Conservation (phyloP, 2,329 filamentous ascomycete species). For the Paraphoma chrysanthemicola region DNA sequence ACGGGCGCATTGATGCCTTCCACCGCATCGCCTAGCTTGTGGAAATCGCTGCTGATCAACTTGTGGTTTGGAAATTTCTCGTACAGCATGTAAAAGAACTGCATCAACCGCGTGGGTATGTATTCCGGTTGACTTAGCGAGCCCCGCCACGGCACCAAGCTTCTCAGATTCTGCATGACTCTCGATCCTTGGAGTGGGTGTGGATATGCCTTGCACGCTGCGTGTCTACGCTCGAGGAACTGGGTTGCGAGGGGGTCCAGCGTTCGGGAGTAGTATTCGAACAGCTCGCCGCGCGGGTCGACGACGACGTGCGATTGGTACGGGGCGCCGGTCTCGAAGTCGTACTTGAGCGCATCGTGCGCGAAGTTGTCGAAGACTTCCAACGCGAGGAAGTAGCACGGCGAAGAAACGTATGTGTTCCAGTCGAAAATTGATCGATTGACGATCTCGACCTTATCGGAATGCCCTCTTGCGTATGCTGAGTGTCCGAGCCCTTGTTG, state of each 20-base stretch:
- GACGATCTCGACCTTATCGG: slow-evolving; percentile 88
- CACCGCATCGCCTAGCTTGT: slow-evolving; percentile 81
- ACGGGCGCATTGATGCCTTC: slow-evolving; percentile 90
- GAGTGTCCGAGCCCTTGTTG: slow-evolving; percentile 70
- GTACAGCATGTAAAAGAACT: slow-evolving; percentile 92
- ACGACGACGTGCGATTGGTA: slow-evolving; percentile 90
- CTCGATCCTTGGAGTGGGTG: slow-evolving; percentile 65
- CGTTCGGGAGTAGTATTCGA: slow-evolving; percentile 85
- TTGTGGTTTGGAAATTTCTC: slow-evolving; percentile 89
- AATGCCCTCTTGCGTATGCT: slow-evolving; percentile 75
- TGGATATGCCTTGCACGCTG: slow-evolving; percentile 68
- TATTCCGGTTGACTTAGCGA: slow-evolving; percentile 88
- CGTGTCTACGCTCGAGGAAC: slow-evolving; percentile 84
- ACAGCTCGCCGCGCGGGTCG: slow-evolving; percentile 85
- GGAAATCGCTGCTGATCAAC: slow-evolving; percentile 89
- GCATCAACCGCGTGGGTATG: slow-evolving; percentile 91
- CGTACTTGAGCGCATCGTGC: slow-evolving; percentile 93
- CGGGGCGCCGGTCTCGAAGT: slow-evolving; percentile 78
- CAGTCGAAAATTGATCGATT: slow-evolving; percentile 96
- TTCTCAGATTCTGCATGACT: slow-evolving; percentile 67
- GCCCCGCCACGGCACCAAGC: slow-evolving; percentile 71
- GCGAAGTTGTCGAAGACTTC: slow-evolving; percentile 99
- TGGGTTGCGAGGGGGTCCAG: slow-evolving; percentile 84
- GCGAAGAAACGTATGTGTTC: slow-evolving; percentile 83
- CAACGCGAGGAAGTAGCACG: slow-evolving; percentile 96